Conservation (phyloP, 1,284 basidiomycete species). For the Tremellales sp. region DNA sequence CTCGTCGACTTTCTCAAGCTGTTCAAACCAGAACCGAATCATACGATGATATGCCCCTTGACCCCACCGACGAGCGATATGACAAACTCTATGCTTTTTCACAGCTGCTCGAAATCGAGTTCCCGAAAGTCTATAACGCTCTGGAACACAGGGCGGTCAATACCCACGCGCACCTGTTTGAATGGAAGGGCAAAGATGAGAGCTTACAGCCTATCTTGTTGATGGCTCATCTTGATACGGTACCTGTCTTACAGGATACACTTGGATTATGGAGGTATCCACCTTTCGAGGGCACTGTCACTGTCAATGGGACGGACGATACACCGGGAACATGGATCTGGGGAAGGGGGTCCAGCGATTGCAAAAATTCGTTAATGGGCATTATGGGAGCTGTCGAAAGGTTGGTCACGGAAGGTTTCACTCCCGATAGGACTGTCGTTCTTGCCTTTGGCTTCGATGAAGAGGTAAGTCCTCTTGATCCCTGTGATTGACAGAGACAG, state of each 20-base stretch:
- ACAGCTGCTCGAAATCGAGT: slow-evolving; percentile 46
- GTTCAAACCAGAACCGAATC: slow-evolving; percentile 48
- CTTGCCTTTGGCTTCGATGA: slow-evolving; percentile 56
- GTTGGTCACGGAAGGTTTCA: slow-evolving; percentile 49
- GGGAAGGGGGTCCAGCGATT: slow-evolving; percentile 53
- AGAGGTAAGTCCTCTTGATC: slow-evolving; percentile 43
- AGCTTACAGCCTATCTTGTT: slow-evolving; percentile 48
- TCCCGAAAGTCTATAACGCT: slow-evolving; percentile 39
- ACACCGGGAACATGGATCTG: slow-evolving; percentile 52
- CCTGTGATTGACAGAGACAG: background rate
- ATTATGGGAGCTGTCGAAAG: slow-evolving; percentile 52
- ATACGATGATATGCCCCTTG: slow-evolving; percentile 45
- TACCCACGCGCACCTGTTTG: slow-evolving; percentile 49
- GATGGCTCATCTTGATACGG: slow-evolving; percentile 53
- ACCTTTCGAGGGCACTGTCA: slow-evolving; percentile 52
- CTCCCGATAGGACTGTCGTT: slow-evolving; percentile 51
- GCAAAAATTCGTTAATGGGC: slow-evolving; percentile 51
- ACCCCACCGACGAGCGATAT: slow-evolving; percentile 41
- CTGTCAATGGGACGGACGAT: slow-evolving; percentile 37
- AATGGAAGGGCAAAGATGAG: slow-evolving; percentile 48
- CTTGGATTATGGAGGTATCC: slow-evolving; percentile 52
- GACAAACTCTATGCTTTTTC: slow-evolving; percentile 44
- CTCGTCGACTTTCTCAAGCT: slow-evolving; percentile 37
- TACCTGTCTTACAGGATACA: slow-evolving; percentile 54
- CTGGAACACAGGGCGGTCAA: slow-evolving; percentile 49